phyloP scores from a whole-genome alignment of 306 rosid genomes.

The Trifolium pratense region DNA sequence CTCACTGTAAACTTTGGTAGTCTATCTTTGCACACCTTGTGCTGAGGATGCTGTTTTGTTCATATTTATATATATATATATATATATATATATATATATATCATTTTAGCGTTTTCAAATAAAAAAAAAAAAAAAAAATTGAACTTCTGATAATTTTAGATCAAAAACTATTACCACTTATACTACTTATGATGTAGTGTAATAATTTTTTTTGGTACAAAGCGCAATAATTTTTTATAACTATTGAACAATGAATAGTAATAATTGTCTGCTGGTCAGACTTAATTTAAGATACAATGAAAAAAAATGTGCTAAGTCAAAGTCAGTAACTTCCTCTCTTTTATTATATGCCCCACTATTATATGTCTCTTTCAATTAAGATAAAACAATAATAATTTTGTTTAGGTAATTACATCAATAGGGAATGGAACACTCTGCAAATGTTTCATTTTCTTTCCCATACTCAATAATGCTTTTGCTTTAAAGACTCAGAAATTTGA shows the following conservation, averaged over 20 bases:
- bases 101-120: too few species aligned
- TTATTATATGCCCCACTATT: conserved; percentile 22
- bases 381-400: not conserved
- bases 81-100: too few species aligned
- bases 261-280: not conserved
- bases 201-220: too few species aligned
- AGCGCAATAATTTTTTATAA: too few species aligned
- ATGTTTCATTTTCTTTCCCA: conserved; percentile 40
- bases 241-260: not conserved
- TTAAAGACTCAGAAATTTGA: conserved; percentile 42
- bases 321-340: conserved; percentile 7
- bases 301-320: conserved; percentile 16
- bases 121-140: too few species aligned
- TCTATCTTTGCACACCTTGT: too few species aligned
- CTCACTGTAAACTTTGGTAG: too few species aligned
- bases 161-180: too few species aligned
- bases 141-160: too few species aligned
- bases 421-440: conserved; percentile 39
- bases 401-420: conserved; percentile 39
- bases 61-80: too few species aligned
- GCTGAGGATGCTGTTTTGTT: too few species aligned
- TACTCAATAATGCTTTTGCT: conserved; percentile 41
- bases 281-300: conserved; percentile 2
- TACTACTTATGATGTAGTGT: too few species aligned
- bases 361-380: conserved; percentile 25